These are phyloP conservation scores for Cunninghamia lanceolata DNA, from an alignment of 75 land plant genomes.

Conservation along the genomic window DNA sequence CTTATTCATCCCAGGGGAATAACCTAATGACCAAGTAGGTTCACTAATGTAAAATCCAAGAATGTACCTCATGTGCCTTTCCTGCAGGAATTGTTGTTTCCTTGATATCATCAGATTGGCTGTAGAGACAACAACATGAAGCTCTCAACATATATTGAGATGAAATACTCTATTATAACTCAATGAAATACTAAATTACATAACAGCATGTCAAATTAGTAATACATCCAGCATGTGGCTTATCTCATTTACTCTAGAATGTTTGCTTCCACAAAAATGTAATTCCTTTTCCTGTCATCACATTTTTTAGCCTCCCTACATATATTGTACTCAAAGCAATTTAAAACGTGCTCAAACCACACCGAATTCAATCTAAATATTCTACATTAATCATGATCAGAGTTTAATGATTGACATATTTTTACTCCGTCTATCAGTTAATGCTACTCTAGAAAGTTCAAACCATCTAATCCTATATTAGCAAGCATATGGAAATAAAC, in stretches of 20 bases:
- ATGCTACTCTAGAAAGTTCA: neutral
- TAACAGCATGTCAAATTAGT: neutral
- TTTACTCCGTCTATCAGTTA: neutral
- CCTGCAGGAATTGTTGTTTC: slow-evolving; percentile 81
- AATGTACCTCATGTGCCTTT: slow-evolving; percentile 82
- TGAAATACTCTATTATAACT: neutral
- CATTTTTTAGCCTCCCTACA: neutral
- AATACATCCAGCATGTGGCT: too few relatives aligned
- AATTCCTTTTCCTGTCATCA: too few relatives aligned
- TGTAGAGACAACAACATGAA: slow-evolving; percentile 15
- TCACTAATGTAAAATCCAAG: neutral
- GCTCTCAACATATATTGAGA: neutral
- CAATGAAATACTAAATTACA: neutral
- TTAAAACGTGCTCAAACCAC: neutral
- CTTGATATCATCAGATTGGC: slow-evolving; percentile 68
- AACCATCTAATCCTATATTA: neutral
- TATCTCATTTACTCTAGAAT: neutral
- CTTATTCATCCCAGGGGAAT: neutral
- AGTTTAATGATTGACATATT: neutral
- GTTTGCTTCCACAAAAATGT: neutral
- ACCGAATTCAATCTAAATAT: neutral
- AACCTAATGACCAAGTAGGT: neutral
- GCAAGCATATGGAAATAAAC: slow-evolving; percentile 1
- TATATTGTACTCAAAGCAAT: neutral
- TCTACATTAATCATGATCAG: neutral